Percentiles rank a stretch among this genome's conserved stretches.
phyloP scores from a whole-genome alignment of 176 grass and related monocot species.

The Aegilops bicornis region DNA sequence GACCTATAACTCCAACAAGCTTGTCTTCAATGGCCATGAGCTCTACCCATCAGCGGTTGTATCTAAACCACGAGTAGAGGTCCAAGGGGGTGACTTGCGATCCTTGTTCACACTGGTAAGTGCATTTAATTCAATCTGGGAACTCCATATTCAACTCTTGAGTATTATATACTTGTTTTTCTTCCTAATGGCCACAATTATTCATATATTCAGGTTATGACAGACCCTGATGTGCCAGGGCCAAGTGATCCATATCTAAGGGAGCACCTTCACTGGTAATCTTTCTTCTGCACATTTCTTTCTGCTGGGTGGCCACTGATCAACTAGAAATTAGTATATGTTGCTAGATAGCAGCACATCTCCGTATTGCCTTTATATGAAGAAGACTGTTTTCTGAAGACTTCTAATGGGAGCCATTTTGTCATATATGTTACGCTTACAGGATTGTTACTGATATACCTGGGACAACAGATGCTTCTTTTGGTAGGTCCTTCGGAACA shows the following conservation, averaged over 20 bases:
- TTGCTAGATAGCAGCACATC: slow-evolving; percentile 14
- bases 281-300: slow-evolving; percentile 9
- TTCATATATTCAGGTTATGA: slow-evolving; percentile 77
- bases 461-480: slow-evolving; percentile 84
- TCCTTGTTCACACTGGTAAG: slow-evolving; percentile 93
- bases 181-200: slow-evolving; percentile 8
- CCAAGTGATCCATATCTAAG: slow-evolving; percentile 91
- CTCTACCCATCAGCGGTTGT: slow-evolving; percentile 72
- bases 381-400: neutral
- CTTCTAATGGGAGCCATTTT: neutral
- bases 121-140: neutral
- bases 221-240: slow-evolving; percentile 90
- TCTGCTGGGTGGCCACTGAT: neutral
- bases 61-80: slow-evolving; percentile 72
- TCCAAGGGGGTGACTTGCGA: slow-evolving; percentile 69
- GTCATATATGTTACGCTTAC: slow-evolving; percentile 20
- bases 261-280: slow-evolving; percentile 95
- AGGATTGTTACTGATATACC: slow-evolving; percentile 98
- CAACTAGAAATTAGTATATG: slow-evolving; percentile 22
- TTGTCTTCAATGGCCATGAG: slow-evolving; percentile 85
- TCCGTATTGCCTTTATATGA: slow-evolving; percentile 8
- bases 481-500: slow-evolving; percentile 54
- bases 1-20: slow-evolving; percentile 78
- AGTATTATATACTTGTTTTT: neutral
- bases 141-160: neutral